A percentile compares a stretch with the other conserved stretches of the same genome.
Conservation (phyloP, 2,329 filamentous ascomycete species). For the Mycocentrospora acerina region DNA sequence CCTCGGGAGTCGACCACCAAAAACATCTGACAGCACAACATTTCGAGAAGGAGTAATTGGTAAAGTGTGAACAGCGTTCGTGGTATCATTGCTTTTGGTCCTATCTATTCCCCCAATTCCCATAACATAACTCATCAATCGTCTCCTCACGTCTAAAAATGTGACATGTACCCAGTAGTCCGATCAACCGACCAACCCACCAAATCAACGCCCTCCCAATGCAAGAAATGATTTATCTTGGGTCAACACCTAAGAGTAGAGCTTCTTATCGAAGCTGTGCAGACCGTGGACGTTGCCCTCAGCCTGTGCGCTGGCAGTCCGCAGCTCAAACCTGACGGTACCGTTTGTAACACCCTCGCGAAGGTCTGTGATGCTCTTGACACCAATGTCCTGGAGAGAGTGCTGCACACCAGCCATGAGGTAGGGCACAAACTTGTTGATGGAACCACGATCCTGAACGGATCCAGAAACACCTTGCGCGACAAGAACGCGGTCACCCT, state of each 20-base stretch:
- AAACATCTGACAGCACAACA: no score
- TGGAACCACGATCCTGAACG: constrained; percentile 78
- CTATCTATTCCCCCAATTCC: constrained; percentile 19
- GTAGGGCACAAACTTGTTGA: constrained; percentile 96
- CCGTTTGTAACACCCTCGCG: constrained; percentile 74
- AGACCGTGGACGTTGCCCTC: constrained; percentile 96
- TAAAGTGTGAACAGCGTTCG: constrained; percentile 18
- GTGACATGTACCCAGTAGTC: constrained; percentile 10
- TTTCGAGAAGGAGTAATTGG: neutral
- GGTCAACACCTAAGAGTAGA: constrained; percentile 70
- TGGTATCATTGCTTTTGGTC: constrained; percentile 43
- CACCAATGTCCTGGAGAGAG: constrained; percentile 92
- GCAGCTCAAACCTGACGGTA: constrained; percentile 85
- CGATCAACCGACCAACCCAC: constrained; percentile 24
- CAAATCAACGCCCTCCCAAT: constrained; percentile 34
- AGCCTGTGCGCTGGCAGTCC: constrained; percentile 90
- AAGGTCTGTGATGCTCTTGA: constrained; percentile 75
- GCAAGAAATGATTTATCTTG: constrained; percentile 17
- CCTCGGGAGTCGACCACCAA: constrained; percentile 6
- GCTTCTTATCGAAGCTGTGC: constrained; percentile 99
- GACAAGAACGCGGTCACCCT: constrained; percentile 90
- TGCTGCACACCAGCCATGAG: constrained; percentile 94
- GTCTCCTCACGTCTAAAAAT: constrained; percentile 21
- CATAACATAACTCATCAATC: constrained; percentile 27
- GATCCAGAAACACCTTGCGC: constrained; percentile 93